These are phyloP conservation scores for Extremus antarcticus DNA, from an alignment of 495 filamentous ascomycete species.

Conservation along the genomic window DNA sequence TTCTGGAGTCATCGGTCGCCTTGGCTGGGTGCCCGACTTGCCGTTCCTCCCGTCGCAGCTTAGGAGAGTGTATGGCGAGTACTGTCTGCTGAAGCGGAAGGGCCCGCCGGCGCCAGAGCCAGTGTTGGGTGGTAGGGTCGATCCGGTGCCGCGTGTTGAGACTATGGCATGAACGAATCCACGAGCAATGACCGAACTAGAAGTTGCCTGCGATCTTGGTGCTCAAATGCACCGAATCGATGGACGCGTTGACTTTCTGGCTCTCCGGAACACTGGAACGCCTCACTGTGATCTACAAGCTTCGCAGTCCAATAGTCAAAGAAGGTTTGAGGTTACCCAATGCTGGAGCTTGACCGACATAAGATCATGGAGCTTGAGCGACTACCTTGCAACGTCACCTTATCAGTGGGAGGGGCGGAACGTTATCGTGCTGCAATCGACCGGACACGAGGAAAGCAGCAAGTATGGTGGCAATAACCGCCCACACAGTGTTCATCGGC, in stretches of 20 bases:
- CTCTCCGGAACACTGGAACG: too few relatives aligned
- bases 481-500: too few relatives aligned
- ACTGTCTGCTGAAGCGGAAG: conserved; percentile 54
- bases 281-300: too few relatives aligned
- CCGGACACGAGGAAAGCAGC: too few relatives aligned
- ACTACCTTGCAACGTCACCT: neutral
- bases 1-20: conserved; percentile 63
- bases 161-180: neutral
- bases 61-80: conserved; percentile 65
- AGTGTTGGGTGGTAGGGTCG: neutral
- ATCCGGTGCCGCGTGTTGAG: conserved; percentile 7
- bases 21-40: conserved; percentile 74
- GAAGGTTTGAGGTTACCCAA: neutral
- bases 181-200: too few relatives aligned
- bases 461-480: too few relatives aligned
- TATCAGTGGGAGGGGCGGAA: neutral
- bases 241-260: too few relatives aligned
- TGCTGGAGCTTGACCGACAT: neutral
- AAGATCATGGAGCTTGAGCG: neutral
- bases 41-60: conserved; percentile 56
- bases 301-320: neutral
- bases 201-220: too few relatives aligned
- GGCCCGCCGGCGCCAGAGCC: neutral
- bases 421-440: neutral
- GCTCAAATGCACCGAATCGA: too few relatives aligned